Percentiles rank a stretch among this genome's conserved stretches.
phyloP scores from a whole-genome alignment of 768 basidiomycete genomes.

The Galerina marginata region DNA sequence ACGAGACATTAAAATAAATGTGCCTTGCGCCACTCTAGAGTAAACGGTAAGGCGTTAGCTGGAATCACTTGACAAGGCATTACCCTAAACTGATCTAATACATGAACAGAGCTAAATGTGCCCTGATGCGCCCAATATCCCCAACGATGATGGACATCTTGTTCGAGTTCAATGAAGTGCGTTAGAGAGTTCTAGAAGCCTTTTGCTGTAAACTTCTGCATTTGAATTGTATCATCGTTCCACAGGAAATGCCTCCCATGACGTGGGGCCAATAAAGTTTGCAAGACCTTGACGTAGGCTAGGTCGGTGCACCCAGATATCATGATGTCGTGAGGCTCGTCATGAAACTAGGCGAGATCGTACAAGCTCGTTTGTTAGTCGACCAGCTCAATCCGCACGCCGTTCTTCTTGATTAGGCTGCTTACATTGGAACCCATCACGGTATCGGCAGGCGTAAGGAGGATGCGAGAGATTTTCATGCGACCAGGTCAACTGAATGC shows the following conservation, averaged over 20 bases:
- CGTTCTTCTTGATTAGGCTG: not conserved
- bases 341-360: constrained; percentile 10
- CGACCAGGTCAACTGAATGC: constrained; percentile 19
- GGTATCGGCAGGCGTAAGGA: constrained; percentile 21
- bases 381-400: not conserved
- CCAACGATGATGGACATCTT: constrained; percentile 44
- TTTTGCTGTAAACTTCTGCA: not conserved
- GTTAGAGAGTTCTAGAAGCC: not conserved
- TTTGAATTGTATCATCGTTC: constrained; percentile 4
- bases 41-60: not conserved
- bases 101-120: constrained; percentile 45
- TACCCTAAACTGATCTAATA: constrained; percentile 36
- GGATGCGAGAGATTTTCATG: constrained; percentile 16
- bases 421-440: constrained; percentile 8
- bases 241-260: constrained; percentile 15
- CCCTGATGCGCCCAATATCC: constrained; percentile 44
- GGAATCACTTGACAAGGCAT: not conserved
- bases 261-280: constrained; percentile 5
- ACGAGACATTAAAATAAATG: constrained; percentile 43
- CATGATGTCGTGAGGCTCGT: constrained; percentile 12
- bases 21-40: constrained; percentile 41
- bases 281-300: constrained; percentile 13
- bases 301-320: constrained; percentile 15
- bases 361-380: constrained; percentile 12
- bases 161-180: constrained; percentile 1